Evolutionary conservation across 495 filamentous ascomycete genomes (phyloP), one percentile per base, ranked within the genome.

Genomic region (Penicillium atrosanguineum): DNA sequence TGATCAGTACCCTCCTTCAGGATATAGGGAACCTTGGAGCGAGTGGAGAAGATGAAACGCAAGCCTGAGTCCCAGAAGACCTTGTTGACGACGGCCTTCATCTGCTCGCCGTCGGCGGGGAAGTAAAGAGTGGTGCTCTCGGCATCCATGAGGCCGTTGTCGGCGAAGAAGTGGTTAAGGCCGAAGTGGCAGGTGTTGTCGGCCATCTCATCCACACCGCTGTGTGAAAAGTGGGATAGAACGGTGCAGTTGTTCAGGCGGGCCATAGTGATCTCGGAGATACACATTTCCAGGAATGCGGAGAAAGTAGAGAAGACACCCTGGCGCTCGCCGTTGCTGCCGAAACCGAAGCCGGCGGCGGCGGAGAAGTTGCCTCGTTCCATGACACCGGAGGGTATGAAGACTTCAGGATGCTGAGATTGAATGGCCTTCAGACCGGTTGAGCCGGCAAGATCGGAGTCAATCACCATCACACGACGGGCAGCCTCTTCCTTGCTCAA

Each of bases 171-270:
- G 53, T 71, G 65, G 62, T 73, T 71, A 34, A 73, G 48, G 19
- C 70, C 70, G 53, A 73, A 73, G 56, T 73, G 70, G 59, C 70
- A 73, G 28, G 70, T 73, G 59, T 73, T 73, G 52, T 73, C 70
- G 21, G 70, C 70, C 59, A 73, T 73, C 62, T 73, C 70, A 44
- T 73, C 70, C 4, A 73, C 67, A 50, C 70, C 70, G 41, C 67
- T 70, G 60, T 73, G 70, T 1, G 67, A 70, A 57, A 73, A 73
- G 57, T 73, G 70, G 6, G 67, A 69, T 19, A 73, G 57, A 11
- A 73, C 70, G 37, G 60, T 69, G 52, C 70, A 73, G 59, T 61
- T 56, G 64, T 73, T 73, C 55, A 73, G 47, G 9, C 70, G 69
- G 6, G 70, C 70, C 70, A 73, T 73, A 29, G 70, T 73, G 51